These are phyloP conservation scores for Pythium pectinolyticum DNA, from an alignment of 352 stramenopile species.

Conservation along the genomic window DNA sequence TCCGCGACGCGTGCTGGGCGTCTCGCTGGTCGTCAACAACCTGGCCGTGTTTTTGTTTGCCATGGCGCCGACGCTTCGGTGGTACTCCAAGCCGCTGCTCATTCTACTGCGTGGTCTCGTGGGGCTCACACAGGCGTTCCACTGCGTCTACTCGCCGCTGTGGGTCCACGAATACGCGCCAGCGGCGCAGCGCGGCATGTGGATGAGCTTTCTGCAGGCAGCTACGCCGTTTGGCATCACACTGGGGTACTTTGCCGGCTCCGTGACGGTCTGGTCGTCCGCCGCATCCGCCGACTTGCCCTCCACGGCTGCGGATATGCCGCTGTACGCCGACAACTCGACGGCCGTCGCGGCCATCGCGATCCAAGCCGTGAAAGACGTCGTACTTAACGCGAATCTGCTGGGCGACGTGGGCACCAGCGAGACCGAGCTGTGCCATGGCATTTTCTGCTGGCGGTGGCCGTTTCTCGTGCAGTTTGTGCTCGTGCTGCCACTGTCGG, in stretches of 20 bases:
- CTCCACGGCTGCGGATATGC: conserved; percentile 19
- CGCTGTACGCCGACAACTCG: conserved; percentile 24
- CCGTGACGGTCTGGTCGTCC: conserved; percentile 62
- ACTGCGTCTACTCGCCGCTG: conserved; percentile 83
- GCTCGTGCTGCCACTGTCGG: conserved; percentile 67
- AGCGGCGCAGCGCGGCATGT: conserved; percentile 56
- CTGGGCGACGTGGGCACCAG: conserved; percentile 37
- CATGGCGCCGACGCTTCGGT: conserved; percentile 52
- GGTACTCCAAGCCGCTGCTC: conserved; percentile 77
- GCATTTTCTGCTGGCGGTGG: conserved; percentile 88
- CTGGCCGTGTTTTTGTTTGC: conserved; percentile 72
- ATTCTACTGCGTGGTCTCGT: conserved; percentile 72
- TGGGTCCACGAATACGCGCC: conserved; percentile 89
- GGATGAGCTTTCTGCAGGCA: conserved; percentile 87
- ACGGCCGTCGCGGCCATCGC: conserved; percentile 20
- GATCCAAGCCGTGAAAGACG: conserved; percentile 19
- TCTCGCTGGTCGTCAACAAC: conserved; percentile 79
- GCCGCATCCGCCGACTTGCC: conserved; percentile 17
- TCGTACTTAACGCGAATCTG: conserved; percentile 27
- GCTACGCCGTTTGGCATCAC: conserved; percentile 76
- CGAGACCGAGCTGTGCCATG: conserved; percentile 51
- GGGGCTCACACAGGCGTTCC: conserved; percentile 77
- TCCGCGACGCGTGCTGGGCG: conserved; percentile 60
- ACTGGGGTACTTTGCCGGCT: conserved; percentile 75
- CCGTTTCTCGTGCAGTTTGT: conserved; percentile 81